Conservation (phyloP, 352 stramenopile genomes). For the Phytopythium mirpurense region DNA sequence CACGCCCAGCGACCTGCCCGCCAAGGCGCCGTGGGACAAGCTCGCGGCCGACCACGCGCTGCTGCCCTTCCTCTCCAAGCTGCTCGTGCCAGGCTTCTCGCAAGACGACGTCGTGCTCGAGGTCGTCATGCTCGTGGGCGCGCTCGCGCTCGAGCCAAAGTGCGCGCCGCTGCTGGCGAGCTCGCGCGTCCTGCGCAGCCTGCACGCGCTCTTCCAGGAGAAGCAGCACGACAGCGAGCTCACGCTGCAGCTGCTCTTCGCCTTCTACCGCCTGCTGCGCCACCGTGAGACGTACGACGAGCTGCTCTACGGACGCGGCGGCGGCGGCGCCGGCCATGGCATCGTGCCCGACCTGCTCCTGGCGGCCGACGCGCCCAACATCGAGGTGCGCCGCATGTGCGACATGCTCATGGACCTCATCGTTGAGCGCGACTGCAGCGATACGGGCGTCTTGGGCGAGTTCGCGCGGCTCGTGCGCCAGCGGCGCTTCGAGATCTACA, state of each 20-base stretch:
- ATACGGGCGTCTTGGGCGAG: slow-evolving; percentile 50
- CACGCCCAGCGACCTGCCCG: slow-evolving; percentile 86
- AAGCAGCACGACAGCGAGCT: slow-evolving; percentile 86
- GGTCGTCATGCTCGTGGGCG: slow-evolving; percentile 83
- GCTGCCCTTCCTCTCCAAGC: slow-evolving; percentile 86
- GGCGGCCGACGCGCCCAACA: slow-evolving; percentile 66
- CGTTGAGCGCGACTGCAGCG: slow-evolving; percentile 68
- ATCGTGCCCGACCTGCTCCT: slow-evolving; percentile 78
- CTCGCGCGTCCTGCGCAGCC: slow-evolving; percentile 67
- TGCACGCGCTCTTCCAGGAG: slow-evolving; percentile 80
- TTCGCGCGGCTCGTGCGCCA: slow-evolving; percentile 78
- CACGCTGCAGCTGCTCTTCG: slow-evolving; percentile 74
- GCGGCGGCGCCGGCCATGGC: slow-evolving; percentile 35
- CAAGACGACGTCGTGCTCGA: slow-evolving; percentile 91
- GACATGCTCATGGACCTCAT: slow-evolving; percentile 86
- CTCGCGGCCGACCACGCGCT: slow-evolving; percentile 85
- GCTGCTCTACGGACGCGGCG: slow-evolving; percentile 40
- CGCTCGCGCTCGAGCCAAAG: slow-evolving; percentile 79
- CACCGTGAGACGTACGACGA: slow-evolving; percentile 77
- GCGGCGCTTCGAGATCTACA: slow-evolving; percentile 83
- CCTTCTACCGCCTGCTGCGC: slow-evolving; percentile 73
- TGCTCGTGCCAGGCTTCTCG: slow-evolving; percentile 91
- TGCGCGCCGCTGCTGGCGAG: slow-evolving; percentile 70
- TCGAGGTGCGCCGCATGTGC: slow-evolving; percentile 83
- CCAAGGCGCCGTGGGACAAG: slow-evolving; percentile 86